Evolutionary conservation across 257 asterid species (phyloP).

Genomic region (Solanum tarijense): DNA sequence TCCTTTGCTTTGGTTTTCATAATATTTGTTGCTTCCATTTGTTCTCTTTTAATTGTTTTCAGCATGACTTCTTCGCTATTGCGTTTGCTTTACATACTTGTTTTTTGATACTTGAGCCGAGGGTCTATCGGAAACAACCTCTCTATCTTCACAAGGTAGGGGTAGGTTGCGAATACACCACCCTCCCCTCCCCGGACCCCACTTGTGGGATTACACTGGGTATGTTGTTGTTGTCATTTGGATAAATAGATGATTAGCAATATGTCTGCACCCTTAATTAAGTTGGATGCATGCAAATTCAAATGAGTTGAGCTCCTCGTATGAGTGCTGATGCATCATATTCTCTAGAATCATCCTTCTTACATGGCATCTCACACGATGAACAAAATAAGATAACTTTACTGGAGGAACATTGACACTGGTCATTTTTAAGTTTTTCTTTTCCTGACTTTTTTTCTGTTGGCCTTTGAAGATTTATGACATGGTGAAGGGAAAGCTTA

Average conservation of each 20-base stretch:
- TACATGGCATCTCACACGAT: background rate
- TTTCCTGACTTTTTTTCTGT: slow-evolving; percentile 10
- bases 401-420: background rate
- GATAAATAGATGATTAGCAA: background rate
- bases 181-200: background rate
- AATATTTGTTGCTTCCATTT: background rate
- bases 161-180: background rate
- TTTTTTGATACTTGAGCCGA: background rate
- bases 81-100: background rate
- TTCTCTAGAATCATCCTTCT: background rate
- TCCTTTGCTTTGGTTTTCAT: background rate
- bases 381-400: background rate
- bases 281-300: background rate
- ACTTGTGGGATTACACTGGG: background rate
- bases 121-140: background rate
- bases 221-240: background rate
- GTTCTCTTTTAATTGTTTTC: background rate
- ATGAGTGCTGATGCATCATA: background rate
- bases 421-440: background rate
- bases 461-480: slow-evolving; percentile 33
- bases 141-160: background rate
- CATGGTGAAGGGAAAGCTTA: slow-evolving; percentile 89
- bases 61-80: background rate
- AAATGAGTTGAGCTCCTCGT: background rate
- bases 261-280: background rate